Evolutionary conservation across 139 green algal species (phyloP).

Genomic region (Diplosphaera chodatii): DNA sequence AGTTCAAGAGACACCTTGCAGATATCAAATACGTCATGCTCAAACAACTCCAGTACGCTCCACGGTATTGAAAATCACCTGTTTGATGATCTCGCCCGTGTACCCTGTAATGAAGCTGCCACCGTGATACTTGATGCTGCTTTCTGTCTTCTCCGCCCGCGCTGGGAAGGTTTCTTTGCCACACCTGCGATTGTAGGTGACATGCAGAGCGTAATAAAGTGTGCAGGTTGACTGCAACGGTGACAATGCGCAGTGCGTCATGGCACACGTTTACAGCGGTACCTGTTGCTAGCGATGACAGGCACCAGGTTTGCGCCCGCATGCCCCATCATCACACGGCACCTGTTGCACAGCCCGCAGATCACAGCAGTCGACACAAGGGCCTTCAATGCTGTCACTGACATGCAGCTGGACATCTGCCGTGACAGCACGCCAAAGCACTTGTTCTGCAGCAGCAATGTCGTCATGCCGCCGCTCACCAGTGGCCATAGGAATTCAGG

Average conservation of each 20-base stretch:
- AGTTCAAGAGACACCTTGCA: no score
- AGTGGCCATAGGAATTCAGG: slow-evolving; percentile 57
- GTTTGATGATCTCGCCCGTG: slow-evolving; percentile 41
- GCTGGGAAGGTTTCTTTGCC: slow-evolving; percentile 29
- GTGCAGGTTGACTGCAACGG: no score
- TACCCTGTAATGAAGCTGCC: slow-evolving; percentile 63
- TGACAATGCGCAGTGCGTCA: no score
- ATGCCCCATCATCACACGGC: slow-evolving; percentile 55
- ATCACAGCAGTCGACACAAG: background rate
- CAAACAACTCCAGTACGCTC: no score
- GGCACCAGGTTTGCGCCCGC: slow-evolving; percentile 58
- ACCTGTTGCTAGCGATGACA: background rate
- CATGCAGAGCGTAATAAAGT: no score
- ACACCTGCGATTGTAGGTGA: slow-evolving; percentile 56
- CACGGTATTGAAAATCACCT: slow-evolving; percentile 32
- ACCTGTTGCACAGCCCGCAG: background rate
- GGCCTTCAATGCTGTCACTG: background rate
- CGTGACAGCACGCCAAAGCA: no score
- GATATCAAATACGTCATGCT: no score
- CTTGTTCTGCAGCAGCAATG: no score
- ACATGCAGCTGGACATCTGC: no score
- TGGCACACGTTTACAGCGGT: no score
- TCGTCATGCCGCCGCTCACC: slow-evolving; percentile 16
- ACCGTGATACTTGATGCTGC: slow-evolving; percentile 73
- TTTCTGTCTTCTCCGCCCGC: slow-evolving; percentile 35